Evolutionary conservation across 1,139 yeast species (phyloP).

Genomic region (Lodderomyces beijingensis): DNA sequence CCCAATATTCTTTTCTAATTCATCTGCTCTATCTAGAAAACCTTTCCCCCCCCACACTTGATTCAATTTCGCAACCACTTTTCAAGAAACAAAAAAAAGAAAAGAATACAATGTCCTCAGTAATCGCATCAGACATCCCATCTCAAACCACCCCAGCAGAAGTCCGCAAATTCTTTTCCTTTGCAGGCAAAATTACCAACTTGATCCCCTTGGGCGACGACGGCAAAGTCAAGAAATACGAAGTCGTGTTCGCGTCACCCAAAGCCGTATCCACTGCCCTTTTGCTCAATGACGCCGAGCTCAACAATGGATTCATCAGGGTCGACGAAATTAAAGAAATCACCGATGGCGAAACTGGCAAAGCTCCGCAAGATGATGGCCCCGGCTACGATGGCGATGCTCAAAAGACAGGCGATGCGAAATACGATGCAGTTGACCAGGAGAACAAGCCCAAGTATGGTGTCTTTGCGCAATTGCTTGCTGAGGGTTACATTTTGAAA

Average conservation of each 20-base stretch:
- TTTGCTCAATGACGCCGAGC: slow-evolving; percentile 68
- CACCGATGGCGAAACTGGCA: slow-evolving; percentile 11
- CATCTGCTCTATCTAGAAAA: no score
- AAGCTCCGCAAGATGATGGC: slow-evolving; percentile 6
- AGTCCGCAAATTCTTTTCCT: slow-evolving; percentile 65
- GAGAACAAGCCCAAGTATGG: slow-evolving; percentile 77
- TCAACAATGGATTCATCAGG: slow-evolving; percentile 52
- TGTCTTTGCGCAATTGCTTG: slow-evolving; percentile 69
- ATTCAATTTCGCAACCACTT: no score
- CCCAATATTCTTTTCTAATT: no score
- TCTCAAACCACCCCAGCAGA: slow-evolving; percentile 50
- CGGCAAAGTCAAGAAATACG: slow-evolving; percentile 21
- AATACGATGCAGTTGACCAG: slow-evolving; percentile 22
- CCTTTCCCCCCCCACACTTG: no score
- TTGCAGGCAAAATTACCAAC: slow-evolving; percentile 59
- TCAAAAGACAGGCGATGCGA: not conserved
- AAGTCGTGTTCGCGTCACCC: slow-evolving; percentile 51
- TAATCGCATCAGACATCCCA: slow-evolving; percentile 56
- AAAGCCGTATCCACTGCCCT: slow-evolving; percentile 74
- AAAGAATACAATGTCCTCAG: slow-evolving; percentile 28
- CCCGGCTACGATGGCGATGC: slow-evolving; percentile 14
- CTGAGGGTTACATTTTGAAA: slow-evolving; percentile 65
- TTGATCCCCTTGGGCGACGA: slow-evolving; percentile 13
- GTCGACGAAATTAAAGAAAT: slow-evolving; percentile 36
- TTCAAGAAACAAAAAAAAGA: slow-evolving; percentile 1